Conservation (phyloP, 2,329 filamentous ascomycete genomes). For the Elsinoe australis region DNA sequence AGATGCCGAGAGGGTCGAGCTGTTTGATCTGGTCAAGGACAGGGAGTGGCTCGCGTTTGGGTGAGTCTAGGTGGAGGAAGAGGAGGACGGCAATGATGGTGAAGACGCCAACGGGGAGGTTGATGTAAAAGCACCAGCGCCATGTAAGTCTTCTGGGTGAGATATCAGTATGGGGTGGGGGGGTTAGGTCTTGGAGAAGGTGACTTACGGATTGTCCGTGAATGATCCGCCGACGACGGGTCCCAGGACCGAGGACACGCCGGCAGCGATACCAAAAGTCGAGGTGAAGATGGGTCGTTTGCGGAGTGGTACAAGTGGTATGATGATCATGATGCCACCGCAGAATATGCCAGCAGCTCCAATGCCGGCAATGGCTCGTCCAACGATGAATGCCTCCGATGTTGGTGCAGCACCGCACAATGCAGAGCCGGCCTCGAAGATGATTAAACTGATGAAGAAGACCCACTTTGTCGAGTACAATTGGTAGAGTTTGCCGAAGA, state of each 20-base stretch:
- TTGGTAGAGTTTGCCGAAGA: conserved; percentile 25
- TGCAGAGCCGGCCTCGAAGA: conserved; percentile 28
- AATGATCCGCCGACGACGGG: conserved; percentile 32
- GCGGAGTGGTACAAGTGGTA: conserved; percentile 17
- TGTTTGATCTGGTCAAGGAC: conserved; percentile 19
- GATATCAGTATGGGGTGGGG: too few relatives aligned
- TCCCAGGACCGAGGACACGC: conserved; percentile 25
- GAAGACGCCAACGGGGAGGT: too few relatives aligned
- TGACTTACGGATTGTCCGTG: conserved; percentile 20
- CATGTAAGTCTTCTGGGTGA: conserved; percentile 28
- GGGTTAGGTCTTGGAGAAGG: too few relatives aligned
- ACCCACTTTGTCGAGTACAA: conserved; percentile 27
- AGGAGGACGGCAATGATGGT: conserved; percentile 40
- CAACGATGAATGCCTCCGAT: conserved; percentile 28
- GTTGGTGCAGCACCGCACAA: conserved; percentile 28
- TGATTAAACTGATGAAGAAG: conserved; percentile 22
- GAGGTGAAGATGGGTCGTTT: too few relatives aligned
- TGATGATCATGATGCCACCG: conserved; percentile 22
- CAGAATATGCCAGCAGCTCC: conserved; percentile 30
- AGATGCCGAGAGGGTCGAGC: conserved; percentile 42
- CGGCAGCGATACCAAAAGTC: conserved; percentile 26
- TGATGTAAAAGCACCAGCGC: conserved; percentile 48
- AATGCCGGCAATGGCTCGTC: conserved; percentile 28
- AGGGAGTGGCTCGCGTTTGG: conserved; percentile 15
- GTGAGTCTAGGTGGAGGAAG: conserved; percentile 35